These are phyloP conservation scores for Sabuloglossum arenarium DNA, from an alignment of 495 filamentous ascomycete genomes.

Conservation along the genomic window DNA sequence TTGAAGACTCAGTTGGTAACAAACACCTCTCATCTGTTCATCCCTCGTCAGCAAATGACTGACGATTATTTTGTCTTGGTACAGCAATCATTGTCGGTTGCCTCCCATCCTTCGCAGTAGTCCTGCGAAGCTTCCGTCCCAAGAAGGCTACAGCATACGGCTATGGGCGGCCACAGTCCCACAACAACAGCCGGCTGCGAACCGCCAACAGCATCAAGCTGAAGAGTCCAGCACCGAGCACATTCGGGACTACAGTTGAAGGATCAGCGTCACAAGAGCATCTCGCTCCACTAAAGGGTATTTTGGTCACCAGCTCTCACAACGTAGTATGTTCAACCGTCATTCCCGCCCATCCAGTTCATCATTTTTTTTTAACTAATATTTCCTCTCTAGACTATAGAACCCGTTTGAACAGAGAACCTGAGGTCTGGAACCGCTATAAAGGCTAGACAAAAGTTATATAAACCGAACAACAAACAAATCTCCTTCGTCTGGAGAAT, in stretches of 20 bases:
- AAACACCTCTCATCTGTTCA: background rate
- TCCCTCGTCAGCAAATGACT: background rate
- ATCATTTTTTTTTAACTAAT: background rate
- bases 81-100: constrained; percentile 12
- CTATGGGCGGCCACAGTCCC: background rate
- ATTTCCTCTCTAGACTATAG: background rate
- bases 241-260: background rate
- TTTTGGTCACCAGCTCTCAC: background rate
- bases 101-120: constrained; percentile 12
- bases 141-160: background rate
- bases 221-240: background rate
- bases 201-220: background rate
- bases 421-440: background rate
- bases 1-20: constrained; percentile 8
- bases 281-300: background rate
- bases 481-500: background rate
- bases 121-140: constrained; percentile 6
- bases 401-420: background rate
- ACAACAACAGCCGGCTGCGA: background rate
- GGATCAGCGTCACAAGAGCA: background rate
- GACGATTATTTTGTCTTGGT: background rate
- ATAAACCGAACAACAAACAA: background rate
- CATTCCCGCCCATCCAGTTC: too few species aligned
- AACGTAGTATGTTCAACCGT: constrained; percentile 1
- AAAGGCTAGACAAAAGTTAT: background rate